Percentiles rank a stretch among this genome's conserved stretches.
Conservation (phyloP, 257 asterid species). For the Lithospermum erythrorhizon region DNA sequence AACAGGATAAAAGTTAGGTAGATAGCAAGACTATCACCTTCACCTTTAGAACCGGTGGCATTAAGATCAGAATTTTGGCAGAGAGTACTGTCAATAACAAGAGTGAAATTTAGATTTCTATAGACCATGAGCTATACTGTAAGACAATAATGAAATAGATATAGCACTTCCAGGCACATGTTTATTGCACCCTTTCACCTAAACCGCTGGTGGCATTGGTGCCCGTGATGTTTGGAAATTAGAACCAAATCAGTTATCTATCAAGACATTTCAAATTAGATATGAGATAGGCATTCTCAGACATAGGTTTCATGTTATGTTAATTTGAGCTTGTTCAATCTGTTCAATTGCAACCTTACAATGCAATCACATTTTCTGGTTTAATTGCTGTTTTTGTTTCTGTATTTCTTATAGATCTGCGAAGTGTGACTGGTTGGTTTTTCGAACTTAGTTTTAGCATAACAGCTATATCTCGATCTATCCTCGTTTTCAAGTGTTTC, state of each 20-base stretch:
- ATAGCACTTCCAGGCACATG: not conserved
- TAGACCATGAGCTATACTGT: constrained; percentile 7
- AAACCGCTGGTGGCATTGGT: too few relatives aligned
- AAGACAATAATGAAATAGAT: not conserved
- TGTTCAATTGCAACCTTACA: not conserved
- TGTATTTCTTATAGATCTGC: not conserved
- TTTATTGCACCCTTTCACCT: not conserved
- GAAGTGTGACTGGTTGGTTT: not conserved
- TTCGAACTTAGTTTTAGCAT: not conserved
- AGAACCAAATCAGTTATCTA: not conserved
- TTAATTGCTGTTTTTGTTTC: not conserved
- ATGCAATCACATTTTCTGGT: too few relatives aligned
- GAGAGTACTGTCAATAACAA: constrained; percentile 42
- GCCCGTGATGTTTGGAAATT: too few relatives aligned
- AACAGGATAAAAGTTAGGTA: constrained; percentile 1
- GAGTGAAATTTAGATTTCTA: constrained; percentile 8
- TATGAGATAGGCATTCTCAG: not conserved
- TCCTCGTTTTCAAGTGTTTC: not conserved
- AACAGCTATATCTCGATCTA: too few relatives aligned
- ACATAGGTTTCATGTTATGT: not conserved
- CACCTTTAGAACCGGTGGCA: constrained; percentile 20
- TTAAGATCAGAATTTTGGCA: constrained; percentile 28
- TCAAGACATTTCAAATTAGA: not conserved
- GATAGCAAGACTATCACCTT: constrained; percentile 28
- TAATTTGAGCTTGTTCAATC: not conserved